A percentile compares a stretch with the other conserved stretches of the same genome.
These are phyloP conservation scores for Paramecium bursaria DNA, from an alignment of 73 alveolate genomes.

Conservation along the genomic window DNA sequence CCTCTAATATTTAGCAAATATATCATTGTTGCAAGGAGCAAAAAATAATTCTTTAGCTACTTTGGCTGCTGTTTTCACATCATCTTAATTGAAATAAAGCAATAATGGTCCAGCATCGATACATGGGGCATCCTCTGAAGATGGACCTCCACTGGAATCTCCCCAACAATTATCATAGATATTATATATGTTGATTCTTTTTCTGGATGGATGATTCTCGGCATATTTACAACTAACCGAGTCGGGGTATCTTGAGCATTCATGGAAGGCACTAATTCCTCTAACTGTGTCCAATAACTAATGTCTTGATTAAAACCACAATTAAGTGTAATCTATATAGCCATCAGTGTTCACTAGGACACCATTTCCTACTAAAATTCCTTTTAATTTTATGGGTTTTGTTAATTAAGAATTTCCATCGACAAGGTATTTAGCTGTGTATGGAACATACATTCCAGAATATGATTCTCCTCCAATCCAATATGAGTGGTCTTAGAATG, in stretches of 20 bases:
- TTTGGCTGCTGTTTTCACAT: background rate
- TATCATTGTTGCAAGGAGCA: background rate
- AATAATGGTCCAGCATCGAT: constrained; percentile 36
- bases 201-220: no score
- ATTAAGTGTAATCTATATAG: constrained; percentile 11
- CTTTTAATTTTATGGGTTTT: constrained; percentile 80
- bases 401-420: background rate
- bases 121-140: constrained; percentile 49
- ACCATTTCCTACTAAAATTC: constrained; percentile 92
- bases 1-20: background rate
- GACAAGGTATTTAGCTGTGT: constrained; percentile 73
- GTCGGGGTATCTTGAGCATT: no score
- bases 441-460: constrained; percentile 88
- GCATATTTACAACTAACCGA: no score
- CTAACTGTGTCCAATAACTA: no score
- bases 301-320: no score
- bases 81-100: constrained; percentile 14
- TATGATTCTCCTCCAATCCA: constrained; percentile 85
- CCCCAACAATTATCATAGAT: constrained; percentile 45
- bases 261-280: no score
- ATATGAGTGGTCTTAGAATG: constrained; percentile 66
- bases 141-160: constrained; percentile 45
- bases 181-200: constrained; percentile 30
- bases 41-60: background rate
- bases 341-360: constrained; percentile 63